These are phyloP conservation scores for Cyberlindnera mycetangii DNA, from an alignment of 805 yeast genomes.

Conservation along the genomic window DNA sequence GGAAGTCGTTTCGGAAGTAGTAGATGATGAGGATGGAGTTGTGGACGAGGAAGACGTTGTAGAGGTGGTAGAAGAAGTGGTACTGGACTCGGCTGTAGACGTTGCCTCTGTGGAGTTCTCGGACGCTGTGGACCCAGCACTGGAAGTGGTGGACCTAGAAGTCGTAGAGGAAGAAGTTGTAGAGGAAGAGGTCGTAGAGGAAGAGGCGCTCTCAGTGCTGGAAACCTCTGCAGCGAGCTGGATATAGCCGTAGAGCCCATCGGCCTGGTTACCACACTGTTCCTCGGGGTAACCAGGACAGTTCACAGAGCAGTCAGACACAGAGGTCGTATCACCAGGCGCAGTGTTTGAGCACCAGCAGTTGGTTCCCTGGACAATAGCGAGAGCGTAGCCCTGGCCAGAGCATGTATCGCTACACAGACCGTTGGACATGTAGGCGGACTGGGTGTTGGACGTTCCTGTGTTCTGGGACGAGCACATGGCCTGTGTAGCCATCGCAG, in stretches of 20 bases:
- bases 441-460: slow-evolving; percentile 22
- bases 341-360: slow-evolving; percentile 63
- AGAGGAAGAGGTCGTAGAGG: not conserved
- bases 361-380: slow-evolving; percentile 44
- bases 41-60: slow-evolving; percentile 12
- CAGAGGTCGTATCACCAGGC: slow-evolving; percentile 40
- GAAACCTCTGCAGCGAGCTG: slow-evolving; percentile 20
- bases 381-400: slow-evolving; percentile 42
- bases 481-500: not conserved
- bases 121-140: slow-evolving; percentile 11
- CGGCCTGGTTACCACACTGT: slow-evolving; percentile 38
- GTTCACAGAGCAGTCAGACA: slow-evolving; percentile 31
- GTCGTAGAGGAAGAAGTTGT: not conserved
- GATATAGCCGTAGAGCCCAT: slow-evolving; percentile 54
- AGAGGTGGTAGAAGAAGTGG: slow-evolving; percentile 7
- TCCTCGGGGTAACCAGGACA: slow-evolving; percentile 48
- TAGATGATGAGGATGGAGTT: slow-evolving; percentile 14
- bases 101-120: slow-evolving; percentile 5
- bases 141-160: not conserved
- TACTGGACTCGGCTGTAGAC: slow-evolving; percentile 10
- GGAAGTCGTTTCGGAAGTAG: slow-evolving; percentile 15
- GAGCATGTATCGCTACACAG: slow-evolving; percentile 46
- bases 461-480: slow-evolving; percentile 42
- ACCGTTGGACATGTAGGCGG: slow-evolving; percentile 45
- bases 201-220: not conserved